Evolutionary conservation across 805 yeast species (phyloP).

Genomic region (Schwanniomyces sp.): DNA sequence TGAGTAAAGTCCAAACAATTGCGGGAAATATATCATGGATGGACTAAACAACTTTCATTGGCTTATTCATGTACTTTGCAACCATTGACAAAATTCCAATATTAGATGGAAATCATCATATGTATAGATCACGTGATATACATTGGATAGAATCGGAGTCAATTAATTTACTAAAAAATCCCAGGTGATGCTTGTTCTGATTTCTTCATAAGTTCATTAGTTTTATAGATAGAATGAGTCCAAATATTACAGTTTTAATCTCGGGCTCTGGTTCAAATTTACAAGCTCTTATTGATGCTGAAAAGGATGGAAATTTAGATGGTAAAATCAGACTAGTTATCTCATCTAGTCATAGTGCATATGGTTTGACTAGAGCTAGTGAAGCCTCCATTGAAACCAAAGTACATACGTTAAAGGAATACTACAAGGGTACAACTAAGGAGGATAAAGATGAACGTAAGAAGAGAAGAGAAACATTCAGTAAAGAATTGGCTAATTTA

Average conservation of each 20-base stretch:
- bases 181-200: background rate
- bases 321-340: slow-evolving; percentile 73
- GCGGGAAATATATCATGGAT: too few relatives aligned
- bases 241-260: slow-evolving; percentile 68
- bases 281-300: slow-evolving; percentile 88
- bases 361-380: slow-evolving; percentile 78
- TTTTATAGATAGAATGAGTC: slow-evolving; percentile 4
- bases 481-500: slow-evolving; percentile 70
- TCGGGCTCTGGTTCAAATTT: slow-evolving; percentile 96
- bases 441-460: slow-evolving; percentile 59
- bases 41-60: too few relatives aligned
- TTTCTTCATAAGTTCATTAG: background rate
- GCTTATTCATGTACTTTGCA: too few relatives aligned
- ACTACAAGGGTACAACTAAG: slow-evolving; percentile 74
- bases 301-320: slow-evolving; percentile 37
- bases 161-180: background rate
- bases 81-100: too few relatives aligned
- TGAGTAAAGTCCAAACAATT: too few relatives aligned
- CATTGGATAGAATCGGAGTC: background rate
- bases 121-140: too few relatives aligned
- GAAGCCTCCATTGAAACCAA: slow-evolving; percentile 68
- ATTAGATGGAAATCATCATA: too few relatives aligned
- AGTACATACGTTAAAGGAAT: slow-evolving; percentile 68
- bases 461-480: slow-evolving; percentile 67
- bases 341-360: slow-evolving; percentile 85